Evolutionary conservation across 768 basidiomycete species (phyloP), one percentile per base, ranked within the genome.

Genomic region (Hericium rajendrae): DNA sequence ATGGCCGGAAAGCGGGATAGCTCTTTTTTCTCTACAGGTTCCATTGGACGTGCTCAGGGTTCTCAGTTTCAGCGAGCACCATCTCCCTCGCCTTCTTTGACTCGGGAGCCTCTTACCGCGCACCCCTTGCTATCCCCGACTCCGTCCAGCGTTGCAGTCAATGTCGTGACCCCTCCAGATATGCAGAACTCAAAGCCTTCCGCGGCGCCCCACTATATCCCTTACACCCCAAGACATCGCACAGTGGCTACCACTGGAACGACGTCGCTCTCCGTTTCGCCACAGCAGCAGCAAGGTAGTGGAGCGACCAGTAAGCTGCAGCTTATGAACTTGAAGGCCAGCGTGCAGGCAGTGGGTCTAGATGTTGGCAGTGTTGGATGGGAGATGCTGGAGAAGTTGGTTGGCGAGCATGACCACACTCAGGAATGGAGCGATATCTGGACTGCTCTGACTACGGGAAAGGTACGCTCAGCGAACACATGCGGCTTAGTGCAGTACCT

Each of bases 221-320:
- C 88, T 2, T 91, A 91, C 62, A 91, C 87, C 0, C 88, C 89
- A 1, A 72, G 84, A 22, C 88, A 89, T 46, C 81, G 85, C 48
- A 66, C 73, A 1, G 68, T 16, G 22, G 77, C 78, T 26, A 78
- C 81, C 3, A 78, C 79, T 0, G 70, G 73, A 3, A 65, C 66
- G 57, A 76, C 64, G 62, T 66, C 76, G 15, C 59, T 67, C 32
- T 63, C 72, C 15, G 59, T 69, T 43, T 60, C 70, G 15, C 74
- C 75, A 26, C 77, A 74, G 55, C 77, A 76, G 39, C 74, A 74
- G 15, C 72, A 73, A 18, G 78, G 79, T 43, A 79, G 80, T 26
- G 80, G 81, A 1, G 86, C 85, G 6, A 80, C 85, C 10, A 81
- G 75, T 60, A 86, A 83, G 66, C 71, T 88, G 2, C 86, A 89